Conservation (phyloP, 371 early-diverging fungal species). For the Syncephalastrum sp. region DNA sequence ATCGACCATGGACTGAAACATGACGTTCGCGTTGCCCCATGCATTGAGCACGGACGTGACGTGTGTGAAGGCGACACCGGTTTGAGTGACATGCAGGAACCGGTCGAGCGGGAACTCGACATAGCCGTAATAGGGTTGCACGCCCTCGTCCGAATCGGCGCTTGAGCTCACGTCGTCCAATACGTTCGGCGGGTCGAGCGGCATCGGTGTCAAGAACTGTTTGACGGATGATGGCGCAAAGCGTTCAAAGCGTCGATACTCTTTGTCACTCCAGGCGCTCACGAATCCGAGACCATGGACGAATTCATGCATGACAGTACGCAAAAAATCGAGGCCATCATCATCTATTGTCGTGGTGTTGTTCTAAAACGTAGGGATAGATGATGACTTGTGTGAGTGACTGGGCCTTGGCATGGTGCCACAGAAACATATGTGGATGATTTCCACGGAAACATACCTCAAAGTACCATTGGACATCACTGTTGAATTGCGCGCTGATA, state of each 20-base stretch:
- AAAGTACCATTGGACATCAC: slow-evolving; percentile 53
- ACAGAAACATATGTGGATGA: background rate
- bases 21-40: slow-evolving; percentile 26
- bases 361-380: slow-evolving; percentile 10
- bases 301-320: slow-evolving; percentile 59
- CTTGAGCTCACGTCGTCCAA: slow-evolving; percentile 6
- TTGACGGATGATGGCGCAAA: slow-evolving; percentile 16
- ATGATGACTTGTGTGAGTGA: background rate
- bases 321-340: slow-evolving; percentile 46
- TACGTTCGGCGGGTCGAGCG: slow-evolving; percentile 23
- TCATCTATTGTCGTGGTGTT: slow-evolving; percentile 10
- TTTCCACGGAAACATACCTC: slow-evolving; percentile 9
- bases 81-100: slow-evolving; percentile 11
- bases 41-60: slow-evolving; percentile 21
- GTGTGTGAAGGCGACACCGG: slow-evolving; percentile 12
- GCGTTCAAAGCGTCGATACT: slow-evolving; percentile 22
- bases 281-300: slow-evolving; percentile 71
- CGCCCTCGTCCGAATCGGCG: slow-evolving; percentile 5
- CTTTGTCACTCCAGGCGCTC: slow-evolving; percentile 48
- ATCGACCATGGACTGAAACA: slow-evolving; percentile 28
- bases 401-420: no score
- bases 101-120: slow-evolving; percentile 48
- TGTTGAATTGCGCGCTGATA: slow-evolving; percentile 65
- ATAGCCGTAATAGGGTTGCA: slow-evolving; percentile 46
- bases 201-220: slow-evolving; percentile 26